Evolutionary conservation across 2,329 filamentous ascomycete genomes (phyloP), one percentile per base, ranked within the genome.

Genomic region (Fusarium phyllophilum): DNA sequence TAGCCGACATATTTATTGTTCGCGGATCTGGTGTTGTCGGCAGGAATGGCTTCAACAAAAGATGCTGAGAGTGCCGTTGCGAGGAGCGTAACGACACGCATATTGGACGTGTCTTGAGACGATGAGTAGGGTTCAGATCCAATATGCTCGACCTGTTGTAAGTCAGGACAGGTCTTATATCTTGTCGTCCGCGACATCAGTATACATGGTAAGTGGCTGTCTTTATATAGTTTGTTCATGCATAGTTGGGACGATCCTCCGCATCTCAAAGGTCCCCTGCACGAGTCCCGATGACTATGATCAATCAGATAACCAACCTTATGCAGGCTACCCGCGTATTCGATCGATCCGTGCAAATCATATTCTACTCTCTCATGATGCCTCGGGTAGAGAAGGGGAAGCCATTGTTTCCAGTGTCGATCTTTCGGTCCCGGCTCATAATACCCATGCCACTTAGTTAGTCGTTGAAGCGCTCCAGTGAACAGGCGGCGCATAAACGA

Each of bases 1-100:
- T 83, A 83, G 33, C 81, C 82, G 10, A 78, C 80, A 49, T 52
- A 75, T 31, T 64, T 42, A 4, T 22, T 33, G 31, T 46, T 54
- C n/a, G 45, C 36, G 3, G 14, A 33, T 15, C 34, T 70, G 17
- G 71, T n/a, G 6, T 44, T 54, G 15, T n/a, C 51, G 55, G 69
- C 33, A 20, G 71, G 62, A 18, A 58, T 56, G n/a, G 71, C 58
- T 17, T 74, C 39, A 12, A 52, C 58, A 18, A 68, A 45, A 17
- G 22, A 51, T 24, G 46, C 59, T 24, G 42, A 74, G 24, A 70
- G 26, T 14, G 38, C 62, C 7, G 62, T 22, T 17, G 49, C 38
- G 34, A 74, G 42, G 51, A 74, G 22, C 13, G 39, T 44, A n/a
- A 39, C 29, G 15, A 44, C n/a, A 46, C 58, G 59, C 71, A 74